Percentiles rank a stretch among this genome's conserved stretches.
These are phyloP conservation scores for Pythium insidiosum DNA, from an alignment of 352 stramenopile genomes.

Conservation along the genomic window DNA sequence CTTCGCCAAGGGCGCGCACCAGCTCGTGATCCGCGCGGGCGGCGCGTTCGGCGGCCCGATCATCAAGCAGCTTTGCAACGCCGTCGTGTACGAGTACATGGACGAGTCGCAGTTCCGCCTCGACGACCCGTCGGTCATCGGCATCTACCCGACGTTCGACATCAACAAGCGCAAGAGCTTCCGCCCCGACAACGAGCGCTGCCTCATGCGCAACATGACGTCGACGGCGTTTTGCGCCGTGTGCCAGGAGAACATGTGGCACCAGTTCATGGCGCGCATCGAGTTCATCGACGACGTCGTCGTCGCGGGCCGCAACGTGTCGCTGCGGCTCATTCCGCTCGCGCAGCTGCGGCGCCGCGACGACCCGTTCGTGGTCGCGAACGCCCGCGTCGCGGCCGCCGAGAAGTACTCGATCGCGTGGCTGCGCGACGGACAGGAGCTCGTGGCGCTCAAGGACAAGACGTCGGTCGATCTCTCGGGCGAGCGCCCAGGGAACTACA, in stretches of 20 bases:
- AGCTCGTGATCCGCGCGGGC: slow-evolving; percentile 20
- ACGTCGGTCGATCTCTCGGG: slow-evolving; percentile 8
- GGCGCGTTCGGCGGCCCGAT: slow-evolving; percentile 13
- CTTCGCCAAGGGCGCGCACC: slow-evolving; percentile 15
- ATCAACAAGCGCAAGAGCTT: slow-evolving; percentile 20
- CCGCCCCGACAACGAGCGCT: slow-evolving; percentile 25
- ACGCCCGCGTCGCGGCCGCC: slow-evolving; percentile 9
- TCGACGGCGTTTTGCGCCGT: slow-evolving; percentile 25
- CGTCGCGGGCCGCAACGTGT: slow-evolving; percentile 8
- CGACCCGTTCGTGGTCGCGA: slow-evolving; percentile 19
- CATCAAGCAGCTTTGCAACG: slow-evolving; percentile 29
- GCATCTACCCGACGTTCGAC: slow-evolving; percentile 24
- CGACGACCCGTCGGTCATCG: slow-evolving; percentile 18
- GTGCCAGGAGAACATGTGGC: slow-evolving; percentile 34
- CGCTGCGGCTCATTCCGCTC: slow-evolving; percentile 23
- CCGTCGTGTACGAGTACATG: slow-evolving; percentile 23
- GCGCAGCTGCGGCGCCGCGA: slow-evolving; percentile 15
- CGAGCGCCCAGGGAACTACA: slow-evolving; percentile 10
- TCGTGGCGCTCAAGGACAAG: slow-evolving; percentile 8
- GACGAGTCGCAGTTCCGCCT: slow-evolving; percentile 16
- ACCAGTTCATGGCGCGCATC: slow-evolving; percentile 20
- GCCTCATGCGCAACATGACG: slow-evolving; percentile 35
- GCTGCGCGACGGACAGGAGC: slow-evolving; percentile 11
- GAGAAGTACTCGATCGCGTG: slow-evolving; percentile 25
- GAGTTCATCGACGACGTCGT: slow-evolving; percentile 25